phyloP scores from a whole-genome alignment of 176 grass and related monocot species.

The Oryza rufipogon region DNA sequence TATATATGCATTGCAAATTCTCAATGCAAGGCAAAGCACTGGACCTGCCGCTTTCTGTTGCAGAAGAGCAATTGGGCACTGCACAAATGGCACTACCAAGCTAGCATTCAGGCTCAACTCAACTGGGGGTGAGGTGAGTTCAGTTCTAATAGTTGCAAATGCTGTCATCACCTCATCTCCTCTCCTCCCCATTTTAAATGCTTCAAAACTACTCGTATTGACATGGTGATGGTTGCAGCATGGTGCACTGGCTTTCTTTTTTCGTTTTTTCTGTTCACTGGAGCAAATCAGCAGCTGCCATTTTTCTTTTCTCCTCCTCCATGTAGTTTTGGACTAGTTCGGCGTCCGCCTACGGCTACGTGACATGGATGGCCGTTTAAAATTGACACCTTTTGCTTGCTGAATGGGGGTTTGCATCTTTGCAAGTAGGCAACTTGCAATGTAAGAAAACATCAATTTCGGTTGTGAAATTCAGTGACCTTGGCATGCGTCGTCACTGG shows the following conservation, averaged over 20 bases:
- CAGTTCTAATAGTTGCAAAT: conserved; percentile 38
- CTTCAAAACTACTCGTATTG: conserved; percentile 21
- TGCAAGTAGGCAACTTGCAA: conserved; percentile 38
- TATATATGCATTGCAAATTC: not conserved
- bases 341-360: not conserved
- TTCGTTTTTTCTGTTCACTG: not conserved
- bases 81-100: conserved; percentile 38
- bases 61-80: conserved; percentile 28
- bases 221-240: conserved; percentile 19
- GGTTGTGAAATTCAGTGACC: not conserved
- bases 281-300: conserved; percentile 17
- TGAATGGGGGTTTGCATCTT: not conserved
- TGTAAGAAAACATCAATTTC: conserved; percentile 4
- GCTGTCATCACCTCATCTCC: conserved; percentile 27
- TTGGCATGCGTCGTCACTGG: not conserved
- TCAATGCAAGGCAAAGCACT: conserved; percentile 2
- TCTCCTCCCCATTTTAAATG: conserved; percentile 13
- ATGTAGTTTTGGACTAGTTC: conserved; percentile 29
- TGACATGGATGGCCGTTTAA: conserved; percentile 33
- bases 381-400: conserved; percentile 14
- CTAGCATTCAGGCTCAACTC: conserved; percentile 34
- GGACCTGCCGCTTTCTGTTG: conserved; percentile 28
- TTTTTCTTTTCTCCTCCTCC: not conserved
- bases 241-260: conserved; percentile 14
- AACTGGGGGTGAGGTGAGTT: conserved; percentile 26